Base-by-base conservation (phyloP, 139 green algal species). In the Coccomyxa sp. region DNA sequence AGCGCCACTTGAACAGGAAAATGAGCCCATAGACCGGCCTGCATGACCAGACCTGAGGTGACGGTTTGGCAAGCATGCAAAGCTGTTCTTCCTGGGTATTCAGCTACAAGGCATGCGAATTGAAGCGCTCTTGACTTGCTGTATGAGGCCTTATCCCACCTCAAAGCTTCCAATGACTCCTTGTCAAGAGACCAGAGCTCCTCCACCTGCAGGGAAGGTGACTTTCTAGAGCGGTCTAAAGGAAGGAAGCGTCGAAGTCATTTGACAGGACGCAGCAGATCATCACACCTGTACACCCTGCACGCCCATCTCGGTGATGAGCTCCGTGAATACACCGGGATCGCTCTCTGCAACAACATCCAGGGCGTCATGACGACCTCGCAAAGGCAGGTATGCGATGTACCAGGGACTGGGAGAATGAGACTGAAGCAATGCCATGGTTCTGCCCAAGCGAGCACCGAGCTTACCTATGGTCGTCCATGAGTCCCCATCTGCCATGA, bases 1-100 rank as follows among this genome's bases (percentile, higher is more conserved):
- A 76, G 29, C 85, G 83, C 90, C 90, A 99, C 84, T 99, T 99
- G 90, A 99, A 99, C 39, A 99, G 88, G 79, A 99, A 99, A 6
- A 99, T 95, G 3, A 99, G 85, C 0, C 96, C 96, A 81, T 98
- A 97, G 7, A 99, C 89, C 0, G 95, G 96, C 71, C 90, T 97
- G 89, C 76, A 82, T n/a, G n/a, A n/a, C n/a, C n/a, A n/a, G n/a
- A n/a, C n/a, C n/a, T n/a, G n/a, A n/a, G n/a, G n/a, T n/a, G n/a
- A n/a, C n/a, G n/a, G n/a, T n/a, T n/a, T n/a, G n/a, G n/a, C n/a
- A n/a, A n/a, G n/a, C n/a, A n/a, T n/a, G n/a, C n/a, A n/a, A n/a
- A n/a, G n/a, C n/a, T n/a, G n/a, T n/a, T n/a, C n/a, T n/a, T n/a
- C n/a, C n/a, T n/a, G n/a, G n/a, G n/a, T n/a, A n/a, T n/a, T n/a